Base-by-base conservation (phyloP, 768 basidiomycete genomes). In the Lactarius vividus region DNA sequence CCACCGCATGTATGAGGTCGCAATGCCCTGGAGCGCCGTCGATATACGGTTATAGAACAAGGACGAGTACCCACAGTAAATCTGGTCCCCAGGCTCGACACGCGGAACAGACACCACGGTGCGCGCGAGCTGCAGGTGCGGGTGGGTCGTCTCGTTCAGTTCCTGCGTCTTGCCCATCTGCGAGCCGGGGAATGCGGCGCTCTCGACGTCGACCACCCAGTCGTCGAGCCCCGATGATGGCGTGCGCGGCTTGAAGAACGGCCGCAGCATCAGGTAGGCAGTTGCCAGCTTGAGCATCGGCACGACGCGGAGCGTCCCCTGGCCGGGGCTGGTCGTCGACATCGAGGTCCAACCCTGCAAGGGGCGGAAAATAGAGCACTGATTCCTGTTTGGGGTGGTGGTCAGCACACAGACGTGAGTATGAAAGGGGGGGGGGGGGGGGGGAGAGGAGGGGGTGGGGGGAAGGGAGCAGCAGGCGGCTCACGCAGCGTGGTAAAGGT, bases 31-130 rank as follows among this genome's bases (percentile, higher is more conserved):
- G 3, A 31, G 26, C 23, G 29, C 11, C 29, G n/a, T 61, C 44
- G 13, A 18, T 49, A 13, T 37, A 20, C 18, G 18, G 5, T 10
- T 8, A 44, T 2, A 37, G 23, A n/a, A 3, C 9, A 31, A 7
- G 18, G 42, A 23, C 2, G 37, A 7, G 5, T 8, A 29, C 64
- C 4, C 58, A 69, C 90, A 91, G 75, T 88, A 91, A 3, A 90
- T 88, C 71, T 87, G 85, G 72, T 92, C 91, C 2, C 91, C 91
- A 0, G 90, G 89, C 59, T 80, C 78, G 6, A 92, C 90, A 67
- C 80, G 83, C 1, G 90, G 90, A 10, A 89, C 79, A 2, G 86
- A 85, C 31, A 84, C 84, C 88, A 92, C 91, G 1, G 85, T 85
- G 56, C 82, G 75, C 0, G 82, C 80, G 1, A 91, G 79, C 64